phyloP scores from a whole-genome alignment of 371 early-diverging fungal species.

The Quaeritorhiza haematococci region DNA sequence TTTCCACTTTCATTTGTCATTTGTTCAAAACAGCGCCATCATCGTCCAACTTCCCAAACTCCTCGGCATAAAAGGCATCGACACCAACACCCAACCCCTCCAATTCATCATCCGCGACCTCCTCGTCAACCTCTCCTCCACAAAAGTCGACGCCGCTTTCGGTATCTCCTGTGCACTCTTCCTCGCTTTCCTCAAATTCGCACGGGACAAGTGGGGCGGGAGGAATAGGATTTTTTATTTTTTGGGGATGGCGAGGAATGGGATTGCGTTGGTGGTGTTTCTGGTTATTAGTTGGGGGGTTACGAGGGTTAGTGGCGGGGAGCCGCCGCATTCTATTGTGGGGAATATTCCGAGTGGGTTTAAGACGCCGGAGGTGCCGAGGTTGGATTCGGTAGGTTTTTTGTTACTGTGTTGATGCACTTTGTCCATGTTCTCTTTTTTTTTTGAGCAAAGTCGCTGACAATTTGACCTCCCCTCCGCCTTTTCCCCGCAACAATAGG shows the following conservation, averaged over 20 bases:
- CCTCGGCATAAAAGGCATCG: slow-evolving; percentile 63
- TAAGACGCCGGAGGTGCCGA: slow-evolving; percentile 15
- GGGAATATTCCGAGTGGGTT: slow-evolving; percentile 10
- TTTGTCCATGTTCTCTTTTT: too few relatives aligned
- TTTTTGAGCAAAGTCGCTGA: too few relatives aligned
- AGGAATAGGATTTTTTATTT: slow-evolving; percentile 40
- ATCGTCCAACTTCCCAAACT: slow-evolving; percentile 70
- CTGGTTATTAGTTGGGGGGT: slow-evolving; percentile 65
- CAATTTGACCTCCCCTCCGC: too few relatives aligned
- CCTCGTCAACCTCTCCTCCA: slow-evolving; percentile 33
- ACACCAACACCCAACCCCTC: slow-evolving; percentile 53
- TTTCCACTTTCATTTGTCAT: too few relatives aligned
- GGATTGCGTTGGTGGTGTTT: slow-evolving; percentile 68
- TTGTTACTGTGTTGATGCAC: too few relatives aligned
- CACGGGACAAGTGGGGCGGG: slow-evolving; percentile 14
- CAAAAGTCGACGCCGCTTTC: slow-evolving; percentile 52
- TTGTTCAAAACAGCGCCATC: too few relatives aligned
- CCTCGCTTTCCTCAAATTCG: slow-evolving; percentile 43
- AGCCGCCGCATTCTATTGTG: slow-evolving; percentile 1
- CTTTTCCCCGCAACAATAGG: too few relatives aligned
- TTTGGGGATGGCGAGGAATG: slow-evolving; percentile 60
- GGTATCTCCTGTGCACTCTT: slow-evolving; percentile 49
- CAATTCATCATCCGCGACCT: slow-evolving; percentile 57
- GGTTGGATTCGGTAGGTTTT: too few relatives aligned
- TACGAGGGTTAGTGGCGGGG: too few relatives aligned